Percentiles rank a stretch among this genome's conserved stretches.
Conservation (phyloP, 2,329 filamentous ascomycete species). For the Clonostachys rosea region DNA sequence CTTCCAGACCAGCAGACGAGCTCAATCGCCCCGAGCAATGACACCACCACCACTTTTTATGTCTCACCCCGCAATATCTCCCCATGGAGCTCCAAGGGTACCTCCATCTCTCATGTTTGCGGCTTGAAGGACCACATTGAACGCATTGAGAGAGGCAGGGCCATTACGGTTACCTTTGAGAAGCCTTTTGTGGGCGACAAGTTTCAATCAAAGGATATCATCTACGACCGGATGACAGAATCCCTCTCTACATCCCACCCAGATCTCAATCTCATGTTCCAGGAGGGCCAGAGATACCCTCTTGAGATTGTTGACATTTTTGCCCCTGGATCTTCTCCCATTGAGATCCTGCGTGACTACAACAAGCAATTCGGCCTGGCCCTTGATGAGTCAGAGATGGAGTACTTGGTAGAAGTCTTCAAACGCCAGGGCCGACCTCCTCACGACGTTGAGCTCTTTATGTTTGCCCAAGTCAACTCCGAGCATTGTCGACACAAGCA, state of each 20-base stretch:
- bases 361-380: slow-evolving; percentile 83
- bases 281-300: slow-evolving; percentile 55
- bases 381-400: slow-evolving; percentile 83
- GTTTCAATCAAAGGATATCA: slow-evolving; percentile 60
- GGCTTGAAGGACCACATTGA: slow-evolving; percentile 66
- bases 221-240: slow-evolving; percentile 97
- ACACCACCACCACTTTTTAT: slow-evolving; percentile 58
- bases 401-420: slow-evolving; percentile 75
- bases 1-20: slow-evolving; percentile 6
- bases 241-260: slow-evolving; percentile 64
- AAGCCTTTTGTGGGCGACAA: slow-evolving; percentile 35
- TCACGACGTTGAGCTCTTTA: slow-evolving; percentile 93
- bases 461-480: slow-evolving; percentile 99
- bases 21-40: slow-evolving; percentile 18
- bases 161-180: slow-evolving; percentile 65
- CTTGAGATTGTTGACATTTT: slow-evolving; percentile 75
- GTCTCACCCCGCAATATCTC: slow-evolving; percentile 83
- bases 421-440: slow-evolving; percentile 51
- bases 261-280: slow-evolving; percentile 73
- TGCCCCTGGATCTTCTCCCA: slow-evolving; percentile 57
- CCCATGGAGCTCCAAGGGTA: slow-evolving; percentile 96
- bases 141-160: slow-evolving; percentile 83
- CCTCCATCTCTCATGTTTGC: slow-evolving; percentile 89
- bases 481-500: slow-evolving; percentile 86
- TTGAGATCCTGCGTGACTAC: slow-evolving; percentile 72